Evolutionary conservation across 768 basidiomycete species (phyloP).

Genomic region (Pilatotrama ljubarskyi): DNA sequence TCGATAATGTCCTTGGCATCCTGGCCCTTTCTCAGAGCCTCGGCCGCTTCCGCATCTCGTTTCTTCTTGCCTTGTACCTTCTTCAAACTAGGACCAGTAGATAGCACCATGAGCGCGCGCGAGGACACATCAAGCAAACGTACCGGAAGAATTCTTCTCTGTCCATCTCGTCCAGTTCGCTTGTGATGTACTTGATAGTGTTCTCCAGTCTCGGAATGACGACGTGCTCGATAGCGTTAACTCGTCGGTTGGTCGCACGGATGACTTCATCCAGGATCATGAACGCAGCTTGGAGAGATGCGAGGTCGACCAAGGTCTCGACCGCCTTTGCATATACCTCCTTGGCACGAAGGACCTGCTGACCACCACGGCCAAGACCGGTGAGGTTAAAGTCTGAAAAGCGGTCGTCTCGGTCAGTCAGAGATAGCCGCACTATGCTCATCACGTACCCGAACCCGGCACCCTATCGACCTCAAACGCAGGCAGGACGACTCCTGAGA

Average conservation of each 20-base stretch:
- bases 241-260: conserved; percentile 96
- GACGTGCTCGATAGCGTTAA: conserved; percentile 98
- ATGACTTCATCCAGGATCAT: conserved; percentile 99
- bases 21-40: conserved; percentile 22
- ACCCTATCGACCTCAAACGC: conserved; percentile 92
- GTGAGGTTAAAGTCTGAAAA: conserved; percentile 90
- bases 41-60: conserved; percentile 53
- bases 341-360: conserved; percentile 92
- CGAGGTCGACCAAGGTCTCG: conserved; percentile 95
- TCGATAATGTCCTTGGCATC: conserved; percentile 22
- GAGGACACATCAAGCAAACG: conserved; percentile 17
- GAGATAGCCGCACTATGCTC: not conserved
- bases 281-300: conserved; percentile 96
- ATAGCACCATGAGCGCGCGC: not conserved
- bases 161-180: conserved; percentile 99
- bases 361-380: conserved; percentile 94
- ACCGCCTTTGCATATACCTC: conserved; percentile 98
- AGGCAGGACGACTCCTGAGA: conserved; percentile 93
- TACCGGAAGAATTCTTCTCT: conserved; percentile 92
- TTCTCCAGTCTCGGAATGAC: conserved; percentile 95
- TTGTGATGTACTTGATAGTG: conserved; percentile 97
- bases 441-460: conserved; percentile 68
- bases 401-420: not conserved
- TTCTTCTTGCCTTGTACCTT: conserved; percentile 99
- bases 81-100: conserved; percentile 63